phyloP scores from a whole-genome alignment of 2,329 filamentous ascomycete species.

The Mollisia scopiformis region DNA sequence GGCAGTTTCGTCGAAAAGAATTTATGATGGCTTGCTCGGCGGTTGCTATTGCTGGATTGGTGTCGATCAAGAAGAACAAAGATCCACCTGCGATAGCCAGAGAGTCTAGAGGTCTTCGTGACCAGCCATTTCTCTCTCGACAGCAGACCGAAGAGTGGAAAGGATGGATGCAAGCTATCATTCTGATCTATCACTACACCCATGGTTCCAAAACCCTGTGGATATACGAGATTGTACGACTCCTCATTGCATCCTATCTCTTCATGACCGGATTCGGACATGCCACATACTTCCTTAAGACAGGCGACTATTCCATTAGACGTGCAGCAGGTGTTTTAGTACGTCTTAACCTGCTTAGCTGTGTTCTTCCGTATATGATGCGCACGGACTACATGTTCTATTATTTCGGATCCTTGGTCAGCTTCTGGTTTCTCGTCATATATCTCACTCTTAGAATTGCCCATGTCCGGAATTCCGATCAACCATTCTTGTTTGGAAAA shows the following conservation, averaged over 20 bases:
- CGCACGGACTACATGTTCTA: constrained; percentile 58
- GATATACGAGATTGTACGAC: constrained; percentile 57
- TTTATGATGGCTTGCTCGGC: constrained; percentile 37
- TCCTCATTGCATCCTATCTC: constrained; percentile 60
- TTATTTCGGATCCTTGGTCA: constrained; percentile 60
- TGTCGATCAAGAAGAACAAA: constrained; percentile 34
- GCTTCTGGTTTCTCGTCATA: constrained; percentile 65
- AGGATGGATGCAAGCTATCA: constrained; percentile 63
- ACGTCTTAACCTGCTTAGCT: constrained; percentile 59
- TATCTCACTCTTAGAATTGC: constrained; percentile 53
- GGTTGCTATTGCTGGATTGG: constrained; percentile 34
- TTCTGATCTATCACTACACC: constrained; percentile 62
- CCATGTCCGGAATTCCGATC: constrained; percentile 45
- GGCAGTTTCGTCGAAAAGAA: constrained; percentile 43
- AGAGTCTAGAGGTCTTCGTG: constrained; percentile 7
- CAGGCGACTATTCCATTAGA: constrained; percentile 57
- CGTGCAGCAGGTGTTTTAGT: constrained; percentile 56
- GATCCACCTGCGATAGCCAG: constrained; percentile 3
- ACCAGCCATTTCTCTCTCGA: constrained; percentile 51
- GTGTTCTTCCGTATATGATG: constrained; percentile 57
- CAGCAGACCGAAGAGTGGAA: constrained; percentile 68
- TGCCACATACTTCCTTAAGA: constrained; percentile 58
- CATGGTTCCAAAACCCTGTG: constrained; percentile 51
- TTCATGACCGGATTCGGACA: constrained; percentile 67
- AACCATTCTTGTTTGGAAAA: constrained; percentile 49